A percentile compares a stretch with the other conserved stretches of the same genome.
phyloP scores from a whole-genome alignment of 257 asterid species.

The Forsythia suspensa region DNA sequence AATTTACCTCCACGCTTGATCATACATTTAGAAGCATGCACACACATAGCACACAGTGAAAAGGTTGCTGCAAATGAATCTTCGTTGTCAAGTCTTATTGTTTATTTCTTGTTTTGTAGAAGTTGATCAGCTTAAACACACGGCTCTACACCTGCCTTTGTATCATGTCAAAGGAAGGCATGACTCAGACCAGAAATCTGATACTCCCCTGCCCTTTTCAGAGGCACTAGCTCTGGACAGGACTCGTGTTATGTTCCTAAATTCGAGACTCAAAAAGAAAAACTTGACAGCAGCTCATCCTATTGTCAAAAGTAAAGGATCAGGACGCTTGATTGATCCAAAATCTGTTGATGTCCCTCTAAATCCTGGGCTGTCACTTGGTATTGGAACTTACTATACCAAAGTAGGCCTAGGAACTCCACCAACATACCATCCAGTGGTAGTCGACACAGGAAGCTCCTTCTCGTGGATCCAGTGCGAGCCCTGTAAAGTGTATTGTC shows the following conservation, averaged over 20 bases:
- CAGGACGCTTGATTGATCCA: slow-evolving; percentile 15
- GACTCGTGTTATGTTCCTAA: slow-evolving; percentile 41
- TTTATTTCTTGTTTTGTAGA: slow-evolving; percentile 29
- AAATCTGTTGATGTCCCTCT: slow-evolving; percentile 36
- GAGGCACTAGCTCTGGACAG: slow-evolving; percentile 35
- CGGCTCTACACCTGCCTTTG: slow-evolving; percentile 42
- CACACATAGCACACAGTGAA: too few species aligned
- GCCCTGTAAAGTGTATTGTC: slow-evolving; percentile 39
- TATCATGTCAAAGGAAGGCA: slow-evolving; percentile 28
- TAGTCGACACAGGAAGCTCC: slow-evolving; percentile 64
- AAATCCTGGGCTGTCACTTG: slow-evolving; percentile 40
- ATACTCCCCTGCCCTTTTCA: slow-evolving; percentile 19
- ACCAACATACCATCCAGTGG: slow-evolving; percentile 45
- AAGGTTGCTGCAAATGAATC: not conserved
- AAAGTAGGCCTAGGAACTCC: slow-evolving; percentile 55
- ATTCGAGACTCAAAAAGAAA: slow-evolving; percentile 27
- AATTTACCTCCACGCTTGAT: not conserved
- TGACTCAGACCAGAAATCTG: slow-evolving; percentile 11
- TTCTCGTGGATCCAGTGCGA: slow-evolving; percentile 33
- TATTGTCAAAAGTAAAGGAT: not conserved
- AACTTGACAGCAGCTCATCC: slow-evolving; percentile 21
- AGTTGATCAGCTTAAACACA: slow-evolving; percentile 9
- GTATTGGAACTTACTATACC: slow-evolving; percentile 52
- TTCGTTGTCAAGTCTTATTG: not conserved
- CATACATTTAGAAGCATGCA: not conserved